Base-by-base conservation (phyloP, 2,329 filamentous ascomycete species). In the Cladosporium oxysporum region DNA sequence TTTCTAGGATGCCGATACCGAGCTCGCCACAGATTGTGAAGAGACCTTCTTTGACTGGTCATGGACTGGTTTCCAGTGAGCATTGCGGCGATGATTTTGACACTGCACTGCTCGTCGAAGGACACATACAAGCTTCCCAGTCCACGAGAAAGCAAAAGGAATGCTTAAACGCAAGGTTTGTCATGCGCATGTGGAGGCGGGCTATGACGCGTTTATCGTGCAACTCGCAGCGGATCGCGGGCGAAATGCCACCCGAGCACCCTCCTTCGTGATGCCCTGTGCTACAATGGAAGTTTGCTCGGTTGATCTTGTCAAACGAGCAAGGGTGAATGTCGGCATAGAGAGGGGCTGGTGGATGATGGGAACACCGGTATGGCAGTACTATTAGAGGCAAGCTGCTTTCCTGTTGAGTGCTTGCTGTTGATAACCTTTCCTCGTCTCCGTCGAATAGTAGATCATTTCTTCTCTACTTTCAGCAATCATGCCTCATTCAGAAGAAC, bases 401-500 rank as follows among this genome's bases (percentile, higher is more conserved):
- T 10, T 53, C 50, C 50, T 53, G 28, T 26, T 31, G 50, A 14
- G 2, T 26, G 47, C 23, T 28, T 8, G 47, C 10, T 12, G 21
- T 50, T 28, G 33, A 12, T 10, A 28, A 11, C 14, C n/a, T 26
- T 29, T n/a, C 12, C 16, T 29, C 5, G 26, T 18, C 18, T 57
- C 3, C 14, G 16, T 29, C 52, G 28, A 21, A 6, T 6, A 58
- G 12, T 26, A 58, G 1, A 57, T 57, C 52, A 35, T 5, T 35
- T 10, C 5, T 35, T 23, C n/a, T 14, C 23, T 26, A 3, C 23
- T 26, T 26, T 26, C 23, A 35, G 14, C 37, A 10, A 10, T 31
- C 31, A 63, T 63, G 60, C 50, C 60, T 63, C 60, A 57, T 50
- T 63, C 50, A 21, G 50, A 55, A 21, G 18, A 21, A 16, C n/a